These are phyloP conservation scores for Termitomyces sp. DNA, from an alignment of 768 basidiomycete genomes.

Conservation along the genomic window DNA sequence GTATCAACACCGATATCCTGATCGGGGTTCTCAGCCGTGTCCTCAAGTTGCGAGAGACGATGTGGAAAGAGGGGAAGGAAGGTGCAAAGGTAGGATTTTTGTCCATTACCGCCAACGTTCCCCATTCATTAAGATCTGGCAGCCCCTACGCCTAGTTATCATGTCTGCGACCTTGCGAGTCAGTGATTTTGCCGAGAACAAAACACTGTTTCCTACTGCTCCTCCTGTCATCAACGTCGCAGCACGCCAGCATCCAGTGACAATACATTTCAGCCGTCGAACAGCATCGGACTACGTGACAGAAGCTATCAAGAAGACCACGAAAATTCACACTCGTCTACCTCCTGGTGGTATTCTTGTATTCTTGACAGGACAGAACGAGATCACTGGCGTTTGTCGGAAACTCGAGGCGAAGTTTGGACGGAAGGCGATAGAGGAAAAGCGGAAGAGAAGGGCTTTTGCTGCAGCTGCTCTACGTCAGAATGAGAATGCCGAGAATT, in stretches of 20 bases:
- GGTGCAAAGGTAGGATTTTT: constrained; percentile 52
- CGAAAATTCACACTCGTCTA: constrained; percentile 87
- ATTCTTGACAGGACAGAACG: constrained; percentile 94
- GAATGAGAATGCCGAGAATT: constrained; percentile 23
- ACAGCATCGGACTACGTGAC: constrained; percentile 85
- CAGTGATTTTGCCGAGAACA: constrained; percentile 87
- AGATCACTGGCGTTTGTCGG: constrained; percentile 82
- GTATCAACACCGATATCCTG: constrained; percentile 96
- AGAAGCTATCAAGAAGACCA: constrained; percentile 86
- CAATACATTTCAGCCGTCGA: constrained; percentile 85
- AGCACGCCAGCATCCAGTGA: constrained; percentile 93
- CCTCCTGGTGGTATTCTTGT: constrained; percentile 92
- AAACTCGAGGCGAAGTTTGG: constrained; percentile 79
- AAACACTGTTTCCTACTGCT: constrained; percentile 67
- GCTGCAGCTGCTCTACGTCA: constrained; percentile 19
- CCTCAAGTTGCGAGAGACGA: constrained; percentile 79
- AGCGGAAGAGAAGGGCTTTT: constrained; percentile 32
- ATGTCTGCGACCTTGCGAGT: constrained; percentile 98
- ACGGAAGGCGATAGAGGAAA: constrained; percentile 51
- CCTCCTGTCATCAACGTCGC: constrained; percentile 92
- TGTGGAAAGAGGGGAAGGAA: constrained; percentile 79
- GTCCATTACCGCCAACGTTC: constrained; percentile 4
- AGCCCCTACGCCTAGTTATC: constrained; percentile 90
- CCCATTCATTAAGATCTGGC: constrained; percentile 5
- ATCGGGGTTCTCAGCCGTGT: constrained; percentile 97